Base-by-base conservation (phyloP, 352 stramenopile genomes). In the Pythium brachiatum region DNA sequence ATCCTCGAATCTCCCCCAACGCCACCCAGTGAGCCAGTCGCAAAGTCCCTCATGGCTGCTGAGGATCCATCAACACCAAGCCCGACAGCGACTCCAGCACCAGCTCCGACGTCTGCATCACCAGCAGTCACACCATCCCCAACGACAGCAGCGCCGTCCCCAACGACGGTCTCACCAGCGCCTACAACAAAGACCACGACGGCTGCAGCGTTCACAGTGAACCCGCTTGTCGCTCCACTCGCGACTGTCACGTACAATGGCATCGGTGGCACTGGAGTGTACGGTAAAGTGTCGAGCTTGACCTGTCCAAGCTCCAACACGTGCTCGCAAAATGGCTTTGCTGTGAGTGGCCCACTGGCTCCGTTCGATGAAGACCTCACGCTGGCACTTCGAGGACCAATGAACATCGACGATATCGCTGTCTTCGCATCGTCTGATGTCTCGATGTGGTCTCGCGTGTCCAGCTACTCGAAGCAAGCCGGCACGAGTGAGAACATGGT, bases 301-400 rank as follows among this genome's bases (percentile, higher is more conserved):
- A 48, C 54, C 21, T 79, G 70, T 20, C 50, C 69, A 1, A 57
- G 62, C 7, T 51, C 20, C 34, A 48, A 61, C 26, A 48, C 55
- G 0, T 72, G 67, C 43, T 34, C 62, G n/a, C 70, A 70, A 46
- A 62, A 46, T 39, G 70, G 71, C 16, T 69, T 64, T n/a, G 54
- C 48, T 0, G 68, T 79, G 20, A 72, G n/a, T 18, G 63, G 70
- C 8, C 67, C 73, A 16, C 32, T 81, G 2, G 68, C 71, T 38
- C 76, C 74, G 15, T 80, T 83, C 36, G 60, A 78, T 47, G 72
- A 83, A 69, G 73, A 83, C 20, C 55, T 83, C 26, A 78, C 74
- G 31, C 55, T 85, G 2, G 62, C 70, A 2, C 69, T 83, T 20
- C 74, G 74, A 12, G 76, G 72, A 0, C 74, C 76, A 4, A 60